A percentile compares a stretch with the other conserved stretches of the same genome.
These are phyloP conservation scores for Debaryomyces subglobosus DNA, from an alignment of 1,139 yeast genomes.

Conservation along the genomic window DNA sequence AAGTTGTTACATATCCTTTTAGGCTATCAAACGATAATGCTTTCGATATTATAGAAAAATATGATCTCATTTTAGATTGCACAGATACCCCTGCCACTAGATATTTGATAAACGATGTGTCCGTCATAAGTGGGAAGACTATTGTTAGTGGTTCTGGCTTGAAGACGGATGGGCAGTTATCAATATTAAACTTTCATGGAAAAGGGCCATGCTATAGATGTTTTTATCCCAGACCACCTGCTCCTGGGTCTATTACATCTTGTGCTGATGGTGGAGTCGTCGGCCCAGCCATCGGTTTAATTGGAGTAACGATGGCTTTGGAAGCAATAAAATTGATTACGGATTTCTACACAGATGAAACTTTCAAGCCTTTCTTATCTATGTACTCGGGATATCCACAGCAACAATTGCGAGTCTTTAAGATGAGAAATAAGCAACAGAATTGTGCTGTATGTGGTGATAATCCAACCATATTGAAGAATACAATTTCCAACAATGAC, in stretches of 20 bases:
- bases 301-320: conserved; percentile 87
- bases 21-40: conserved; percentile 62
- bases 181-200: conserved; percentile 67
- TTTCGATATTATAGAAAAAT: conserved; percentile 58
- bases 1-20: conserved; percentile 52
- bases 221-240: conserved; percentile 88
- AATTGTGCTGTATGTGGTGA: conserved; percentile 71
- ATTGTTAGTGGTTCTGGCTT: conserved; percentile 92
- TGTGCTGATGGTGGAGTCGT: conserved; percentile 95
- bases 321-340: conserved; percentile 80
- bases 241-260: conserved; percentile 77
- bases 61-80: conserved; percentile 85
- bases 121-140: conserved; percentile 69
- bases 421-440: conserved; percentile 71
- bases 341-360: conserved; percentile 52
- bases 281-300: conserved; percentile 92
- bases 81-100: conserved; percentile 92
- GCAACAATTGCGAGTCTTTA: conserved; percentile 71
- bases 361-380: conserved; percentile 69
- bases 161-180: conserved; percentile 87
- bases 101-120: conserved; percentile 84
- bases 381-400: conserved; percentile 75
- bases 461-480: conserved; percentile 48
- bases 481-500: conserved; percentile 45
- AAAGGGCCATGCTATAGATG: conserved; percentile 94